phyloP scores from a whole-genome alignment of 768 basidiomycete species.

The Serendipita sp. region DNA sequence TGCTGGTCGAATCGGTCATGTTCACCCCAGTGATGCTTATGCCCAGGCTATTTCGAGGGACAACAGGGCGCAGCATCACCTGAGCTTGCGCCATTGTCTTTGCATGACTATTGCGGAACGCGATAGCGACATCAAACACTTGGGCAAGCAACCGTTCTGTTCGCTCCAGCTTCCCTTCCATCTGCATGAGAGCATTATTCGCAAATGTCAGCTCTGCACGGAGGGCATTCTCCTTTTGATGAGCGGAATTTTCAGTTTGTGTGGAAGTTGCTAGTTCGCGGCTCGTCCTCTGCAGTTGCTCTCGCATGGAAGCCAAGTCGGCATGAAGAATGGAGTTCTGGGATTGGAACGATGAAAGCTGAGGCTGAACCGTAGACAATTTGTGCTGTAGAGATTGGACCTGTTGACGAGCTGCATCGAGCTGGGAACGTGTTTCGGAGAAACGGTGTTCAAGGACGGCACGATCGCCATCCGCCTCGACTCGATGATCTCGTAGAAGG shows the following conservation, averaged over 20 bases:
- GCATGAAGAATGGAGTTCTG: constrained; percentile 33
- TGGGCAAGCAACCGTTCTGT: constrained; percentile 61
- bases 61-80: not conserved
- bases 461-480: constrained; percentile 86
- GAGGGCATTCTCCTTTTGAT: constrained; percentile 49
- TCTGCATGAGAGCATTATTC: constrained; percentile 47
- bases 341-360: not conserved
- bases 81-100: constrained; percentile 36
- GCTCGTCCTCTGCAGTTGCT: constrained; percentile 57
- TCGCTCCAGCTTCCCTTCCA: constrained; percentile 51
- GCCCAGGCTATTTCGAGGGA: not conserved
- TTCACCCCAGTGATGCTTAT: not conserved
- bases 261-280: constrained; percentile 53
- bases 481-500: constrained; percentile 69
- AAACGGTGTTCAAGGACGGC: constrained; percentile 85
- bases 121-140: constrained; percentile 63
- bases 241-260: constrained; percentile 44
- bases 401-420: constrained; percentile 46
- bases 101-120: constrained; percentile 60
- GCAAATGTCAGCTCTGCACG: constrained; percentile 62
- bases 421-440: constrained; percentile 47
- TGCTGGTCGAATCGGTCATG: not conserved
- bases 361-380: constrained; percentile 25
- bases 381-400: constrained; percentile 47
- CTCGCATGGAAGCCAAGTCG: constrained; percentile 51